phyloP scores from a whole-genome alignment of 2,329 filamentous ascomycete genomes.

The Botryotinia convoluta region DNA sequence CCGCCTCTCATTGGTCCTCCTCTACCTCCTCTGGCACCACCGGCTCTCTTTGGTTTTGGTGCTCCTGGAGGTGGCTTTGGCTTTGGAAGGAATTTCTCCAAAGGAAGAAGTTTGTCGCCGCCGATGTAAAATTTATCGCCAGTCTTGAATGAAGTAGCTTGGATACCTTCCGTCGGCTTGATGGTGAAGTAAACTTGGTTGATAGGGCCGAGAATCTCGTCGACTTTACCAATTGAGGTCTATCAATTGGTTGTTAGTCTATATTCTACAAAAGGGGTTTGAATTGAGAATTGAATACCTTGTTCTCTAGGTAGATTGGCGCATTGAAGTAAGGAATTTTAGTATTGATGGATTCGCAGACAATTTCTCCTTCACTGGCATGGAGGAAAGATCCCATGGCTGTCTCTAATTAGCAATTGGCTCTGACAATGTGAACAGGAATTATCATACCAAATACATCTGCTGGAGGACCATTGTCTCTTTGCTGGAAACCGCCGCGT shows the following conservation, averaged over 20 bases:
- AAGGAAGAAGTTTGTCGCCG: constrained; percentile 86
- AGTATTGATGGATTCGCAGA: constrained; percentile 90
- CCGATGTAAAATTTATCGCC: constrained; percentile 98
- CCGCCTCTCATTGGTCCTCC: constrained; percentile 46
- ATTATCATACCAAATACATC: constrained; percentile 53
- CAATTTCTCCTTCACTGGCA: constrained; percentile 94
- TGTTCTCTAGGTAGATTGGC: constrained; percentile 98
- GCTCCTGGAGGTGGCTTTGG: constrained; percentile 73
- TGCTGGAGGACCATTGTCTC: constrained; percentile 61
- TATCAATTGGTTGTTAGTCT: constrained; percentile 36
- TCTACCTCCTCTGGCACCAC: constrained; percentile 53
- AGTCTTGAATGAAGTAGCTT: constrained; percentile 88
- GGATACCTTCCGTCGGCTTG: constrained; percentile 94
- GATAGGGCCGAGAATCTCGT: constrained; percentile 95
- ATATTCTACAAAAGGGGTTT: too few relatives aligned
- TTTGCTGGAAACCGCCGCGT: constrained; percentile 59
- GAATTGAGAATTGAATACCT: constrained; percentile 49
- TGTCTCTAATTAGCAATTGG: constrained; percentile 37
- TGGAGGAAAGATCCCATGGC: constrained; percentile 96
- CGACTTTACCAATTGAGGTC: constrained; percentile 91
- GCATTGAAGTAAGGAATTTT: constrained; percentile 99
- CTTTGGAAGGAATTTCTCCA: constrained; percentile 96
- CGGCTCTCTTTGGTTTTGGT: constrained; percentile 66
- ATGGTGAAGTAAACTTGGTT: constrained; percentile 99
- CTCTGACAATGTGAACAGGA: not conserved